Evolutionary conservation across 768 basidiomycete genomes (phyloP).

Genomic region (Lentinula sp.): DNA sequence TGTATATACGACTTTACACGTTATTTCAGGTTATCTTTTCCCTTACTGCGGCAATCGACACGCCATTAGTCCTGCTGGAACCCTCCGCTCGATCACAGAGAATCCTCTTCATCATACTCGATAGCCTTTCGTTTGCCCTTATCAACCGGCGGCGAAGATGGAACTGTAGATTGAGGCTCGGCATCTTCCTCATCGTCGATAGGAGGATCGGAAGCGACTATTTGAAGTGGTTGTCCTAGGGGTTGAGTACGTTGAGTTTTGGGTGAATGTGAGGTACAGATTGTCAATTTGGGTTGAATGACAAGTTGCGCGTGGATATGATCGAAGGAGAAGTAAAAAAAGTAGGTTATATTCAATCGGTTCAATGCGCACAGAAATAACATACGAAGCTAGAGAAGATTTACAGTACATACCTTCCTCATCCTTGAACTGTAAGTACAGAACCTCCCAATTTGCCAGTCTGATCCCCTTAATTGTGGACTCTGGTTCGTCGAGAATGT

Average conservation of each 20-base stretch:
- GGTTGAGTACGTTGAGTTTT: constrained; percentile 3
- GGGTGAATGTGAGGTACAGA: neutral
- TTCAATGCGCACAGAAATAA: neutral
- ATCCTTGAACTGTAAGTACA: constrained; percentile 67
- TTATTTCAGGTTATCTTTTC: too few species aligned
- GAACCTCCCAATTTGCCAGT: constrained; percentile 57
- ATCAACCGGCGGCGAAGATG: constrained; percentile 17
- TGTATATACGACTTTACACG: too few species aligned
- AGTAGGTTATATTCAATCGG: neutral
- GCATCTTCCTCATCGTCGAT: constrained; percentile 39
- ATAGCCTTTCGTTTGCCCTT: constrained; percentile 65
- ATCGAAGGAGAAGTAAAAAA: neutral
- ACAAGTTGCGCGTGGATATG: neutral
- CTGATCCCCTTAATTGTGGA: constrained; percentile 38
- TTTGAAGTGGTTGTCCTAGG: constrained; percentile 53
- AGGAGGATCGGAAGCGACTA: constrained; percentile 52
- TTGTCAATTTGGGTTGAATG: neutral
- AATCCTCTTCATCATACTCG: constrained; percentile 13
- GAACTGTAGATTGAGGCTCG: neutral
- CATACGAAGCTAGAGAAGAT: neutral
- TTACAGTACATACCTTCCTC: constrained; percentile 43
- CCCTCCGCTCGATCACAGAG: neutral
- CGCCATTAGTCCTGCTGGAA: neutral
- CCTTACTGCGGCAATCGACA: neutral
- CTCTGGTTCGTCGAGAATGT: constrained; percentile 34